These are phyloP conservation scores for Firmiana major DNA, from an alignment of 345 rosid genomes.

Conservation along the genomic window DNA sequence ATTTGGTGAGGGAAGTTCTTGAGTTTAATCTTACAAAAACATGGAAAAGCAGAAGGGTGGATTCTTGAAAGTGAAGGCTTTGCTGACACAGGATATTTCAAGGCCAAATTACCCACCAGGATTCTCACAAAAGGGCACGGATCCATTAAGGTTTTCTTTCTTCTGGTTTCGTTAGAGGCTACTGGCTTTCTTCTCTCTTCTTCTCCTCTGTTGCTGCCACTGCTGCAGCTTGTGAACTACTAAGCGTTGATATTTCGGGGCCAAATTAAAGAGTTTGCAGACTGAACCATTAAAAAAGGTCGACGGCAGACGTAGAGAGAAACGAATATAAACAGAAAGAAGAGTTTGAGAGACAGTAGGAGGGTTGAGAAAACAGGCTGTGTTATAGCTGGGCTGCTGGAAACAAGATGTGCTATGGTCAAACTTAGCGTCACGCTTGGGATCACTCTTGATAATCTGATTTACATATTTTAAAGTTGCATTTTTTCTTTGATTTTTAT, in stretches of 20 bases:
- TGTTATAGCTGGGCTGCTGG: slow-evolving; percentile 45
- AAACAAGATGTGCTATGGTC: neutral
- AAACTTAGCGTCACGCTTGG: neutral
- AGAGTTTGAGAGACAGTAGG: neutral
- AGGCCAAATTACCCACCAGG: slow-evolving; percentile 69
- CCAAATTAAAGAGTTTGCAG: neutral
- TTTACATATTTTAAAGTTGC: neutral
- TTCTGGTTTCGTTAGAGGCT: neutral
- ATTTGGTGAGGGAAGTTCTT: slow-evolving; percentile 43
- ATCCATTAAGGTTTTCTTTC: slow-evolving; percentile 51
- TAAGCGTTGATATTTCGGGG: slow-evolving; percentile 9
- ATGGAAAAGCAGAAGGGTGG: slow-evolving; percentile 27
- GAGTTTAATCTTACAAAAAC: slow-evolving; percentile 65
- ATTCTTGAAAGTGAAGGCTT: slow-evolving; percentile 34
- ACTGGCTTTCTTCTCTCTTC: neutral
- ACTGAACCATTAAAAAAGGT: slow-evolving; percentile 6
- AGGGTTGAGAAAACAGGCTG: slow-evolving; percentile 53
- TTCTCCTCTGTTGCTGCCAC: neutral
- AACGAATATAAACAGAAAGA: neutral
- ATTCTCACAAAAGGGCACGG: slow-evolving; percentile 90
- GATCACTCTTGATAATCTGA: neutral
- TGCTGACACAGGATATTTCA: slow-evolving; percentile 40
- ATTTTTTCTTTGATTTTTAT: no score
- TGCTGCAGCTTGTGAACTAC: neutral
- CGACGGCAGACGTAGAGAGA: neutral